phyloP scores from a whole-genome alignment of 257 asterid genomes.

The Gardenia jasminoides region DNA sequence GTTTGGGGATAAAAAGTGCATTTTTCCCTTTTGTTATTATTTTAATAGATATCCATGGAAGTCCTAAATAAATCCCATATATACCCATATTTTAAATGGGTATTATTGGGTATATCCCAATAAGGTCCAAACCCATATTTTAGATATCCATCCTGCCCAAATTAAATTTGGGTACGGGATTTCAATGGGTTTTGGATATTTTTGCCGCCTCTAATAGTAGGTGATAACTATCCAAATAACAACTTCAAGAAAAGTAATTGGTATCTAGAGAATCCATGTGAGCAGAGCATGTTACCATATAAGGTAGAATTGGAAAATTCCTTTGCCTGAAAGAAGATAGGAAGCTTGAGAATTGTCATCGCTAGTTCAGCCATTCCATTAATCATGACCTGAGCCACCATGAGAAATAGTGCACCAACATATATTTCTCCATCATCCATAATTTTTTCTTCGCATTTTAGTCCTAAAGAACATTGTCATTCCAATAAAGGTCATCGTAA shows the following conservation, averaged over 20 bases:
- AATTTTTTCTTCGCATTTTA: conserved; percentile 37
- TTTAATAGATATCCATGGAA: too few species aligned
- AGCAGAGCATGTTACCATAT: conserved; percentile 74
- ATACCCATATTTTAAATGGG: too few species aligned
- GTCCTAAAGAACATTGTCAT: conserved; percentile 55
- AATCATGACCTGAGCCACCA: conserved; percentile 44
- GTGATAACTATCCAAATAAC: conserved; percentile 47
- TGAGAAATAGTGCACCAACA: conserved; percentile 45
- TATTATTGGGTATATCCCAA: too few species aligned
- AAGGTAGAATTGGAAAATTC: conserved; percentile 61
- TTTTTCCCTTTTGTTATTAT: too few species aligned
- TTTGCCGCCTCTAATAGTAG: too few species aligned
- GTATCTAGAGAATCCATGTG: conserved; percentile 61
- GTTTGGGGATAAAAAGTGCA: too few species aligned
- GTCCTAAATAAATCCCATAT: too few species aligned
- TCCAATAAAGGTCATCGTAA: conserved; percentile 31
- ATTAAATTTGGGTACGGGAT: too few species aligned
- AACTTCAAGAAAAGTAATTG: conserved; percentile 49
- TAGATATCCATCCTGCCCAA: too few species aligned
- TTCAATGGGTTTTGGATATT: too few species aligned
- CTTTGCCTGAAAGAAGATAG: conserved; percentile 79
- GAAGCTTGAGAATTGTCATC: conserved; percentile 64
- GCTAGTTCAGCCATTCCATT: conserved; percentile 64
- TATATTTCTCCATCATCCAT: conserved; percentile 44
- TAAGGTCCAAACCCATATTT: too few species aligned